Base-by-base conservation (phyloP, 192 early-diverging fungal species). In the Thamnidium elegans region DNA sequence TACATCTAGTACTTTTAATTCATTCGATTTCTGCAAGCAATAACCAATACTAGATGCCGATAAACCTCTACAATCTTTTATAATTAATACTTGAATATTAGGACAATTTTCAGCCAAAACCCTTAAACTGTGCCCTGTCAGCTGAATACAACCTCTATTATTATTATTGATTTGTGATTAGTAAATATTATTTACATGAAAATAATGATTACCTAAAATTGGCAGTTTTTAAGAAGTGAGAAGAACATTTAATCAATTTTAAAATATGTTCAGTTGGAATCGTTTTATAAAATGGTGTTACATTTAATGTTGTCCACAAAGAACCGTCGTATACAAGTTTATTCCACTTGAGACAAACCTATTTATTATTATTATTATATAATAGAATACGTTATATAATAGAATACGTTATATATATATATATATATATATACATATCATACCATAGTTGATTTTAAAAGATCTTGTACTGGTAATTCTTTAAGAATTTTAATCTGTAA, bases 121-220 rank as follows among this genome's bases (percentile, higher is more conserved):
- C 11, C 67, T 61, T 30, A 79, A 36, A 9, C 43, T 45, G 14
- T 69, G 51, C 9, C 61, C 58, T 30, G 67, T 72, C 50, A 79
- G 62, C 50, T 79, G 77, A 42, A 73, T 62, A 46, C 77, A 79
- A 15, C 77, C 77, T 67, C 77, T 79, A 52, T 48, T 21, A 19
- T 58, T 79, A 52, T 48, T 21, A 19, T 58, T 7, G 0, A 17
- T 20, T 66, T 17, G n/a, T 53, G 14, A 62, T 23, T 42, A 61
- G n/a, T 39, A 34, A 52, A 62, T 7, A 45, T 3, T 54, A 32
- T 9, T 48, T 50, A 11, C 6, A 42, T 36, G 15, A 56, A 36
- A 55, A 15, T 34, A 21, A 32, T 64, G 26, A 31, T 63, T 69
- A 75, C 77, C 77, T 62, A 59, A 79, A 72, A 58, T 75, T 75